Conservation (phyloP, 1,139 yeast species). For the Blastobotrys elegans region DNA sequence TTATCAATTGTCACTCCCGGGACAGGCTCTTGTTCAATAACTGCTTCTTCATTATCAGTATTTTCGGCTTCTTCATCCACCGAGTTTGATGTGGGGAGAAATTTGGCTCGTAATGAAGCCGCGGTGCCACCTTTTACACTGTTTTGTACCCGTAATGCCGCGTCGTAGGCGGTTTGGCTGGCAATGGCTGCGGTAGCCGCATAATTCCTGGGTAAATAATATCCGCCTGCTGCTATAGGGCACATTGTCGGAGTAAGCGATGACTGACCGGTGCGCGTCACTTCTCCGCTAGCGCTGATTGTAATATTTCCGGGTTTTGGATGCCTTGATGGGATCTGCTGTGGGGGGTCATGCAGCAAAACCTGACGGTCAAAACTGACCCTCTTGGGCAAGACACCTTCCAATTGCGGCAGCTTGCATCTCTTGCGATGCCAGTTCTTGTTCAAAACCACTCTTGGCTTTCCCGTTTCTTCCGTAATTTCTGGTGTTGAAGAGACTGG, state of each 20-base stretch:
- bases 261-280: slow-evolving; percentile 20
- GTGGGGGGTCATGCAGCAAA: slow-evolving; percentile 79
- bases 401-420: slow-evolving; percentile 41
- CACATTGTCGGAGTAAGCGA: no score
- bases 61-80: slow-evolving; percentile 27
- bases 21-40: slow-evolving; percentile 14
- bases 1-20: slow-evolving; percentile 20
- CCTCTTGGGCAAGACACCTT: slow-evolving; percentile 26
- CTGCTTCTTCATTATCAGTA: slow-evolving; percentile 23
- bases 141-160: slow-evolving; percentile 32
- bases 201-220: slow-evolving; percentile 25
- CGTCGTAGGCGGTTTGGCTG: slow-evolving; percentile 30
- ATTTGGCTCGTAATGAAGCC: slow-evolving; percentile 8
- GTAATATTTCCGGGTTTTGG: slow-evolving; percentile 78
- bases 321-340: slow-evolving; percentile 84
- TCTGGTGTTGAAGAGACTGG: slow-evolving; percentile 1
- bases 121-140: slow-evolving; percentile 19
- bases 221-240: no score
- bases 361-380: slow-evolving; percentile 74
- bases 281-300: slow-evolving; percentile 38
- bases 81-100: slow-evolving; percentile 6
- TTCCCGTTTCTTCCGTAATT: slow-evolving; percentile 1
- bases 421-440: slow-evolving; percentile 42
- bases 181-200: slow-evolving; percentile 28
- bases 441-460: slow-evolving; percentile 41